Evolutionary conservation across 495 filamentous ascomycete species (phyloP).

Genomic region (Podospora anserina): DNA sequence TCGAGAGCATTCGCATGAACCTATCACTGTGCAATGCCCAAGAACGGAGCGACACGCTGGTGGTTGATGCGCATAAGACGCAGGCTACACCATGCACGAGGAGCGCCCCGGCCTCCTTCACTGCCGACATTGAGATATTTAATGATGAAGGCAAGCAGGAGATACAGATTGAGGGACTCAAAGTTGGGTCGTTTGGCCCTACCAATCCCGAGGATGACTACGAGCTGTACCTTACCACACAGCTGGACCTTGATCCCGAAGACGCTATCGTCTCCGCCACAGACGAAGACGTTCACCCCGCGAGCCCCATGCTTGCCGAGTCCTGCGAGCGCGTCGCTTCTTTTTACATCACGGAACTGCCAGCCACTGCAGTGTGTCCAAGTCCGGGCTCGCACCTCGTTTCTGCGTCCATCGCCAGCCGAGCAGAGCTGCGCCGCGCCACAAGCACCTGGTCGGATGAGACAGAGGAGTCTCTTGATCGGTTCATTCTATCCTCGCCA

Average conservation of each 20-base stretch:
- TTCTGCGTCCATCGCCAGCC: not conserved
- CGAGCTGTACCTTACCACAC: conserved; percentile 44
- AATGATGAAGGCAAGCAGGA: conserved; percentile 33
- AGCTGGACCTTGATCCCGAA: conserved; percentile 41
- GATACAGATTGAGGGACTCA: conserved; percentile 42
- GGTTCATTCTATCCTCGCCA: conserved; percentile 33
- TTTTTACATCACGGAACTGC: conserved; percentile 23
- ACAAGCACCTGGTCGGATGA: conserved; percentile 30
- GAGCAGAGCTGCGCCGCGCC: not conserved
- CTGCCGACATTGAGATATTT: conserved; percentile 41
- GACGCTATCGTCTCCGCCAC: conserved; percentile 33
- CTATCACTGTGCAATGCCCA: conserved; percentile 30
- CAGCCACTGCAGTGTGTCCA: not conserved
- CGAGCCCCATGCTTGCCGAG: conserved; percentile 32
- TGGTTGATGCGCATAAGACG: conserved; percentile 38
- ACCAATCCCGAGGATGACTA: conserved; percentile 41
- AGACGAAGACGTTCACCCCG: not conserved
- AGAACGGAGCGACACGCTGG: conserved; percentile 24
- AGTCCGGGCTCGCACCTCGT: not conserved
- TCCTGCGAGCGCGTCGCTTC: conserved; percentile 39
- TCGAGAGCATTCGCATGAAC: conserved; percentile 41
- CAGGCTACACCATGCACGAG: conserved; percentile 22
- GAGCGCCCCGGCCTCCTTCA: conserved; percentile 32
- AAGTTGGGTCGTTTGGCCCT: conserved; percentile 36
- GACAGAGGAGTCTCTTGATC: conserved; percentile 30